Evolutionary conservation across 768 basidiomycete genomes (phyloP).

Genomic region (Psilocybe cubensis): DNA sequence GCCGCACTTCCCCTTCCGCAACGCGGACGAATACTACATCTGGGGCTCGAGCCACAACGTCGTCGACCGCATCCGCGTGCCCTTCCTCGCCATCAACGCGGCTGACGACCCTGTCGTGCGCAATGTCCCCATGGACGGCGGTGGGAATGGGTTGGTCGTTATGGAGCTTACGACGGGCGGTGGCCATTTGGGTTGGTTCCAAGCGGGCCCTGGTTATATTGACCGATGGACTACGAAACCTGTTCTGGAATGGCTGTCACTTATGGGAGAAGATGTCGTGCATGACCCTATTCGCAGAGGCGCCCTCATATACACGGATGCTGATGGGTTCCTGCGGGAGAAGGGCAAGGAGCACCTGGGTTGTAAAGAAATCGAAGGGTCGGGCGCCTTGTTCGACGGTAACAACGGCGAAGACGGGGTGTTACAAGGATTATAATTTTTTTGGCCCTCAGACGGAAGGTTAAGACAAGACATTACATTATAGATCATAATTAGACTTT

Average conservation of each 20-base stretch:
- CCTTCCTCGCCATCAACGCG: conserved; percentile 76
- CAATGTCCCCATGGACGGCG: conserved; percentile 59
- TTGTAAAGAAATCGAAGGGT: conserved; percentile 56
- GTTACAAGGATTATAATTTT: conserved; percentile 59
- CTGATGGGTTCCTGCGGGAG: conserved; percentile 66
- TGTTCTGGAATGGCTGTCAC: conserved; percentile 71
- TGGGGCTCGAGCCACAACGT: conserved; percentile 65
- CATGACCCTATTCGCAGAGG: conserved; percentile 32
- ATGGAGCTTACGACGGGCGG: conserved; percentile 67
- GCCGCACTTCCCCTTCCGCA: conserved; percentile 52
- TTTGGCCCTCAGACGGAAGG: neutral
- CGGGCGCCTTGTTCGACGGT: conserved; percentile 53
- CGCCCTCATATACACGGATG: conserved; percentile 42
- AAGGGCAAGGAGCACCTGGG: conserved; percentile 59
- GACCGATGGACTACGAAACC: conserved; percentile 74
- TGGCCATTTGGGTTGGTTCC: conserved; percentile 87
- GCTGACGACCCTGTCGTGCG: conserved; percentile 79
- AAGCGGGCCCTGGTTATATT: conserved; percentile 44
- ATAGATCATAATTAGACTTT: conserved; percentile 4
- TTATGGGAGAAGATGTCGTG: conserved; percentile 56
- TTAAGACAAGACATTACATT: conserved; percentile 2
- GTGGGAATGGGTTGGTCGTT: conserved; percentile 55
- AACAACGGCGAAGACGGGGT: conserved; percentile 57
- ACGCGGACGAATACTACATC: conserved; percentile 50
- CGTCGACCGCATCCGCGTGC: conserved; percentile 63